These are phyloP conservation scores for Solanum appendiculatum DNA, from an alignment of 257 asterid species.

Conservation along the genomic window DNA sequence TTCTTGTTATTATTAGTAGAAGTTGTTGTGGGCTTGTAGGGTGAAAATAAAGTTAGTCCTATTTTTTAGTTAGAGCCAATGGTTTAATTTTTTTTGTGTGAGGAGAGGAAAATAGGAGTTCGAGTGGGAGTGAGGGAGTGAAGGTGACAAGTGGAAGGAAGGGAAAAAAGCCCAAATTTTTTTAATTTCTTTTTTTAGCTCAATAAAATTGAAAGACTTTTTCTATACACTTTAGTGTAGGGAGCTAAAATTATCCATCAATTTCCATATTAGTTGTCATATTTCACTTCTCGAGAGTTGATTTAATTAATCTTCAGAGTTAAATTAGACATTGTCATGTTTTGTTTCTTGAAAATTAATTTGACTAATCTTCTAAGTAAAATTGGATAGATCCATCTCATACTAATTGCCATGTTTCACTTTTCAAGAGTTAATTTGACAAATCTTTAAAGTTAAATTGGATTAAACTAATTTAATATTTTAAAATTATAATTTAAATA, in stretches of 20 bases:
- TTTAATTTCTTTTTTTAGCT: too few species aligned
- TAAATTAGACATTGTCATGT: too few species aligned
- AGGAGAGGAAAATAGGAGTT: slow-evolving; percentile 49
- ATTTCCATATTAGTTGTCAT: neutral
- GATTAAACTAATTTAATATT: neutral
- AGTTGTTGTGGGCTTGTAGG: slow-evolving; percentile 46
- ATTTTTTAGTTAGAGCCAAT: slow-evolving; percentile 49
- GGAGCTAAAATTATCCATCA: neutral
- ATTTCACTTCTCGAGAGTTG: too few species aligned
- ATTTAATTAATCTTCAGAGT: too few species aligned
- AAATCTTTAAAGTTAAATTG: neutral
- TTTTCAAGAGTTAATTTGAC: neutral
- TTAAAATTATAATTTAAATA: neutral
- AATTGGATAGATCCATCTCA: neutral
- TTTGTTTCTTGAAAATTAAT: too few species aligned
- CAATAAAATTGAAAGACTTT: slow-evolving; percentile 15
- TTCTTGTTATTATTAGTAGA: slow-evolving; percentile 32
- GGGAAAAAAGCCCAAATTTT: neutral
- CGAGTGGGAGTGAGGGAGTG: slow-evolving; percentile 18
- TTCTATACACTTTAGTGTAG: neutral
- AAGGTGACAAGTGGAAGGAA: slow-evolving; percentile 61
- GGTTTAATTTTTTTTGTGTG: slow-evolving; percentile 15
- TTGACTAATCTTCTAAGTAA: neutral
- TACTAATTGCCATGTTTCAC: neutral
- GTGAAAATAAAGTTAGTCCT: slow-evolving; percentile 37